A percentile compares a stretch with the other conserved stretches of the same genome.
phyloP scores from a whole-genome alignment of 1,139 yeast species.

The Debaryomyces robertsiae region DNA sequence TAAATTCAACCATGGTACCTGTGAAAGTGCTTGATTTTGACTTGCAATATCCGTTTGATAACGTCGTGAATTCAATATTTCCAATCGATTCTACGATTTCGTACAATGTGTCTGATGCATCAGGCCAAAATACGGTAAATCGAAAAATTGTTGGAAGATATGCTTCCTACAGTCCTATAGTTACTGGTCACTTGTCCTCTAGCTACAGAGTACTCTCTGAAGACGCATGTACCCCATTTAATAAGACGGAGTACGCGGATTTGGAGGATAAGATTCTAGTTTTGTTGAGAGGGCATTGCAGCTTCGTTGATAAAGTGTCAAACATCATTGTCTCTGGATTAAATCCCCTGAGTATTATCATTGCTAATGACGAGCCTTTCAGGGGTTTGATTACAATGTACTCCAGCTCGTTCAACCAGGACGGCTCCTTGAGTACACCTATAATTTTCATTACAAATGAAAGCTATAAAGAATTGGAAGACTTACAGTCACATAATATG shows the following conservation, averaged over 20 bases:
- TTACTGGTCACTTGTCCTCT: conserved; percentile 27
- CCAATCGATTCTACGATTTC: conserved; percentile 43
- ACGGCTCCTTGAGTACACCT: conserved; percentile 37
- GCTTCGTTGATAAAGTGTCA: conserved; percentile 43
- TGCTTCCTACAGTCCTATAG: conserved; percentile 46
- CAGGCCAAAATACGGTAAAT: conserved; percentile 17
- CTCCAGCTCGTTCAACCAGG: conserved; percentile 41
- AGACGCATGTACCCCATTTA: conserved; percentile 31
- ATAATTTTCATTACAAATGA: conserved; percentile 44
- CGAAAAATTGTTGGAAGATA: conserved; percentile 39
- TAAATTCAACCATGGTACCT: neutral
- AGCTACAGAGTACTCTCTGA: conserved; percentile 30
- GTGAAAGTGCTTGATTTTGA: conserved; percentile 19
- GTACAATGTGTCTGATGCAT: conserved; percentile 28
- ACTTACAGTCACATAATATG: conserved; percentile 16
- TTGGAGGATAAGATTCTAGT: conserved; percentile 32
- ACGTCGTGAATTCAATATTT: conserved; percentile 43
- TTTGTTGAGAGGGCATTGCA: conserved; percentile 45
- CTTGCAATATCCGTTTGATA: conserved; percentile 40
- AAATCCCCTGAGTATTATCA: conserved; percentile 36
- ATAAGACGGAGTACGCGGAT: conserved; percentile 17
- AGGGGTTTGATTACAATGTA: conserved; percentile 48
- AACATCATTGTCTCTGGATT: conserved; percentile 32
- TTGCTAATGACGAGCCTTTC: conserved; percentile 47
- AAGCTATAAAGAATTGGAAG: conserved; percentile 26